phyloP scores from a whole-genome alignment of 2,329 filamentous ascomycete genomes.

The Fusarium penzigii region DNA sequence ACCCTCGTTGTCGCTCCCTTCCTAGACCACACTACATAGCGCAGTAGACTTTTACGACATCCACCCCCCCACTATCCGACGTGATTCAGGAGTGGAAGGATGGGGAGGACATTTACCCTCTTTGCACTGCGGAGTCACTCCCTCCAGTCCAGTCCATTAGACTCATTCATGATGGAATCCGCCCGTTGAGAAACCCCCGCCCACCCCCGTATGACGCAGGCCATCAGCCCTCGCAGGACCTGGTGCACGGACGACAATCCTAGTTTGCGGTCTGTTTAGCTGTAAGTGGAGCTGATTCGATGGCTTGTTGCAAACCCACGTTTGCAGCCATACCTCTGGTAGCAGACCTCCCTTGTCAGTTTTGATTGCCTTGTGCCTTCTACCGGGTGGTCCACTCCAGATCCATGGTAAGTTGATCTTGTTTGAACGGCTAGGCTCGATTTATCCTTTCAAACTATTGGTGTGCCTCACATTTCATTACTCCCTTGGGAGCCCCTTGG shows the following conservation, averaged over 20 bases:
- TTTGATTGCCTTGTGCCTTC: conserved; percentile 31
- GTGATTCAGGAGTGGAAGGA: conserved; percentile 7
- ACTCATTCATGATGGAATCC: conserved; percentile 28
- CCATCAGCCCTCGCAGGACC: conserved; percentile 27
- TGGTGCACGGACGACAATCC: conserved; percentile 21
- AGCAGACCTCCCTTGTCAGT: conserved; percentile 28
- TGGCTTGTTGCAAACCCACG: conserved; percentile 35
- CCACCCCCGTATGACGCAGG: conserved; percentile 35
- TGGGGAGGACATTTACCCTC: conserved; percentile 23
- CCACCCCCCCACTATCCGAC: conserved; percentile 11
- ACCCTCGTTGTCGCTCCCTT: not conserved
- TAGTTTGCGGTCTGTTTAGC: not conserved
- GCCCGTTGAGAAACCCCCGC: conserved; percentile 38
- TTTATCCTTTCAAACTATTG: conserved; percentile 39
- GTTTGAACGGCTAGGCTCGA: conserved; percentile 36
- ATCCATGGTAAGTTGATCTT: conserved; percentile 41
- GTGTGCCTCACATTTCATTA: conserved; percentile 35
- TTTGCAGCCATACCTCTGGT: conserved; percentile 32
- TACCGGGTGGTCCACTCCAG: conserved; percentile 35
- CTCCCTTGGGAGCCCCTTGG: conserved; percentile 33
- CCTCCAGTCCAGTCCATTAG: conserved; percentile 23
- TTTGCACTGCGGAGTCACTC: conserved; percentile 23
- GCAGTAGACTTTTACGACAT: conserved; percentile 3
- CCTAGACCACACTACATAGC: not conserved
- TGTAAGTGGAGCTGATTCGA: conserved; percentile 25